phyloP scores from a whole-genome alignment of 2,329 filamentous ascomycete genomes.

The Phyllosticta ampelicida region DNA sequence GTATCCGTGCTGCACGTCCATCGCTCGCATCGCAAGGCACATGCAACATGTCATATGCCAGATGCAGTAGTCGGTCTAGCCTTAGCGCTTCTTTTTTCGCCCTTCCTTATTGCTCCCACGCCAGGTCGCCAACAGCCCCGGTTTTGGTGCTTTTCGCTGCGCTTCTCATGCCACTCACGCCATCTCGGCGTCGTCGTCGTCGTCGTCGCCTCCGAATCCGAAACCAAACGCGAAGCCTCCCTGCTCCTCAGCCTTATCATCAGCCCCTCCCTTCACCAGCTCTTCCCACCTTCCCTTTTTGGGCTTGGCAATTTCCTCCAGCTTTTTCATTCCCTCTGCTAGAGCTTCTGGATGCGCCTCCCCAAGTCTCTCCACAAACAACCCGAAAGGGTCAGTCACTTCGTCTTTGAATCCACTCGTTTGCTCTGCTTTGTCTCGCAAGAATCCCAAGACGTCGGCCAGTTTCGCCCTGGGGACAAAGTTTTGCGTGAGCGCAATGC shows the following conservation, averaged over 20 bases:
- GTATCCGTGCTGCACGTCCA: neutral
- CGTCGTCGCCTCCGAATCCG: slow-evolving; percentile 49
- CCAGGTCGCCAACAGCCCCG: neutral
- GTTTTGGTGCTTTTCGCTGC: neutral
- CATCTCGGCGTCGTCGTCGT: slow-evolving; percentile 24
- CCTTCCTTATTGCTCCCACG: neutral
- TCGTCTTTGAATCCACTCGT: slow-evolving; percentile 73
- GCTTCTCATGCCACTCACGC: slow-evolving; percentile 20
- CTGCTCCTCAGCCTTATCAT: slow-evolving; percentile 31
- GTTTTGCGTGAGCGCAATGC: slow-evolving; percentile 88
- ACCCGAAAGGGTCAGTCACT: slow-evolving; percentile 58
- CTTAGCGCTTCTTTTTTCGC: neutral
- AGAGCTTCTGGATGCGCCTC: slow-evolving; percentile 53
- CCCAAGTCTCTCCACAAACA: slow-evolving; percentile 62
- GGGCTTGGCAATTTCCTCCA: slow-evolving; percentile 51
- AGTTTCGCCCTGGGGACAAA: slow-evolving; percentile 74
- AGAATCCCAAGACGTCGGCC: slow-evolving; percentile 63
- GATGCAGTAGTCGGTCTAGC: neutral
- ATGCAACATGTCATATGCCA: neutral
- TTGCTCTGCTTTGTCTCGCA: slow-evolving; percentile 72
- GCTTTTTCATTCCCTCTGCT: slow-evolving; percentile 50
- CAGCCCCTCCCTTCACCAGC: slow-evolving; percentile 49
- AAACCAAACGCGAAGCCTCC: slow-evolving; percentile 50
- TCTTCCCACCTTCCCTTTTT: slow-evolving; percentile 73
- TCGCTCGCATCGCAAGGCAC: neutral